Base-by-base conservation (phyloP, 2,329 filamentous ascomycete species). In the Penicillium aurantiogriseum region DNA sequence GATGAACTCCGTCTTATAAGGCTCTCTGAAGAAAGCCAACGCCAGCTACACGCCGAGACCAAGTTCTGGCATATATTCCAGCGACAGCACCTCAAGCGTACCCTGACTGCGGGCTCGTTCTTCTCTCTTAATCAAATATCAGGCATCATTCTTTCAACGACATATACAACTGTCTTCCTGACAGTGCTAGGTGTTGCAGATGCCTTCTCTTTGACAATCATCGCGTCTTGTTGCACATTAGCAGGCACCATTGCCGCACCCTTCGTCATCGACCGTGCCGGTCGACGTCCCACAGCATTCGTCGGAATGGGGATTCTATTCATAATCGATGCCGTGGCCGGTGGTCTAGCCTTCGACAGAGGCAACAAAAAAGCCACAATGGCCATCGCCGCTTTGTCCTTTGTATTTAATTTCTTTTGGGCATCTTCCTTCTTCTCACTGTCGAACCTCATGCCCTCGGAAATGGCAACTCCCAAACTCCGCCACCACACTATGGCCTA, bases 361-460 rank as follows among this genome's bases (percentile, higher is more conserved):
- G 35, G 42, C 9, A 66, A 69, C 42, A 63, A 62, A 17, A 58
- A 65, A 7, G 61, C 67, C 13, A 63, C 58, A 15, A 59, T 70
- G 35, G 67, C 63, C 3, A 69, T 75, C 11, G 72, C 74, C 6
- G 68, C 64, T 1, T 56, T 76, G 6, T 69, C 67, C 4, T 72
- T 76, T 46, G 62, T 74, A 21, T 75, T 76, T 60, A 72, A 70
- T 39, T 76, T 75, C 64, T 73, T 75, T 58, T 74, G 72, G 66
- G 69, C 71, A 11, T 70, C 69, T 9, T 74, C 71, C 0, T 76
- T 75, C 61, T 70, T 68, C 58, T 74, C 73, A 1, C 56, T 76
- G 31, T 72, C 67, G 13, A 66, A 62, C 25, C 46, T 73, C 42
- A 71, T 74, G 66, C 71, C 72, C 4, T 67, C 72, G 4, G 72